Evolutionary conservation across 2,329 filamentous ascomycete species (phyloP), one percentile per base, ranked within the genome.

Genomic region (Plenodomus tracheiphilus): DNA sequence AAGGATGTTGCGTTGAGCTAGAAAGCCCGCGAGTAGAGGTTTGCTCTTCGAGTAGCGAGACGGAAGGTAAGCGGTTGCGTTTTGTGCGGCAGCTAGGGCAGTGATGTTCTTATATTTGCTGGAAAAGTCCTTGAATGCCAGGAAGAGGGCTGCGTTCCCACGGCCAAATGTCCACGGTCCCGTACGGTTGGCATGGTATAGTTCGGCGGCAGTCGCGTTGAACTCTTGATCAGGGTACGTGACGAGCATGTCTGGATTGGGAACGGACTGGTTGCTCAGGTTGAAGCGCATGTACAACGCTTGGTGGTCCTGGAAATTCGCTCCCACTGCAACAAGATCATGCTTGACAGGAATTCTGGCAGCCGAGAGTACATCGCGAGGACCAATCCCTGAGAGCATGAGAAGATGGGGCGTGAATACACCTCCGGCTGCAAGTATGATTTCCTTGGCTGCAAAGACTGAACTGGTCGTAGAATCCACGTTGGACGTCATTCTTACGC

Each of bases 371-470:
- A 49, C 19, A 3, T 49, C 46, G 19, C 44, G 42, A 1, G 53
- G 7, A 3, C 84, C 84, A 22, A 87, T 76, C 0, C 84, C 84
- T 0, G 81, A 84, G 1, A 85, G 70, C 57, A 86, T 83, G 2
- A 87, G 73, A 2, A 87, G 64, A 60, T 85, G 80, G 0, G 85
- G 83, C 0, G 82, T 83, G 51, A 82, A 75, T n/a, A 86, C 70
- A 6, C 54, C 38, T 18, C 74, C 77, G 1, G 84, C 84, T 1
- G 81, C 81, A 1, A 87, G 61, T 21, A 86, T 77, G 6, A 86
- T 75, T 56, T 86, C 84, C 32, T 51, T 51, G 9, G 19, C 35
- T 2, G 53, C 56, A 6, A 49, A 35, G 17, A 59, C 47, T 3
- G 38, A 41, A 20, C 17, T n/a, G 10, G 18, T 46, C 10, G 43